Percentiles rank a stretch among this genome's conserved stretches.
Evolutionary conservation across 352 stramenopile species (phyloP).

Genomic region (Phytopythium vexans): DNA sequence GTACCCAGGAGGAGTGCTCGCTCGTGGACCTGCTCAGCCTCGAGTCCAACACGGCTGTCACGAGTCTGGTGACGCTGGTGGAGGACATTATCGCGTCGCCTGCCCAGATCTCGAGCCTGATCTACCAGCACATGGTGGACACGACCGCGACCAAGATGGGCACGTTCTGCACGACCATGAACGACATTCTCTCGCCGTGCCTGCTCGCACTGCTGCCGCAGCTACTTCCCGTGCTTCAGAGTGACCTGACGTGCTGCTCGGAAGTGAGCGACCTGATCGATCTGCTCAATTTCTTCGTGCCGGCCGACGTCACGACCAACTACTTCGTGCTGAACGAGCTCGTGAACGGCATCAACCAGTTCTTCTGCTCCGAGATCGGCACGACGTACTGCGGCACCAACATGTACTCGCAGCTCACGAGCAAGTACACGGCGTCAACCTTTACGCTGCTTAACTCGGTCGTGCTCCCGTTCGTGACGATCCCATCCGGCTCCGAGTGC

Average conservation of each 20-base stretch:
- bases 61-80: constrained; percentile 19
- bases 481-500: constrained; percentile 29
- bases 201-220: constrained; percentile 28
- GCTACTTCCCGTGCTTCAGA: constrained; percentile 25
- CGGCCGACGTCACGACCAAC: constrained; percentile 26
- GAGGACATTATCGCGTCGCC: constrained; percentile 32
- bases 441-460: constrained; percentile 45
- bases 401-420: constrained; percentile 41
- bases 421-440: constrained; percentile 25
- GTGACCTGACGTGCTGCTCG: constrained; percentile 45
- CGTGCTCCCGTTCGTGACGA: constrained; percentile 44
- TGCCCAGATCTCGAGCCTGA: constrained; percentile 25
- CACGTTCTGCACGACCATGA: constrained; percentile 41
- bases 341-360: constrained; percentile 41
- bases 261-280: constrained; percentile 44
- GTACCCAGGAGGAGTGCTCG: constrained; percentile 32
- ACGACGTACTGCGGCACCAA: constrained; percentile 32
- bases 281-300: constrained; percentile 39
- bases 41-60: constrained; percentile 24
- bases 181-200: constrained; percentile 34
- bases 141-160: constrained; percentile 29
- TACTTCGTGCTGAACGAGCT: constrained; percentile 46
- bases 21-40: constrained; percentile 31
- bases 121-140: constrained; percentile 46
- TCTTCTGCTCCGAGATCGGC: constrained; percentile 35